Percentiles rank a stretch among this genome's conserved stretches.
Conservation (phyloP, 768 basidiomycete genomes). For the Cubamyces lactineus region DNA sequence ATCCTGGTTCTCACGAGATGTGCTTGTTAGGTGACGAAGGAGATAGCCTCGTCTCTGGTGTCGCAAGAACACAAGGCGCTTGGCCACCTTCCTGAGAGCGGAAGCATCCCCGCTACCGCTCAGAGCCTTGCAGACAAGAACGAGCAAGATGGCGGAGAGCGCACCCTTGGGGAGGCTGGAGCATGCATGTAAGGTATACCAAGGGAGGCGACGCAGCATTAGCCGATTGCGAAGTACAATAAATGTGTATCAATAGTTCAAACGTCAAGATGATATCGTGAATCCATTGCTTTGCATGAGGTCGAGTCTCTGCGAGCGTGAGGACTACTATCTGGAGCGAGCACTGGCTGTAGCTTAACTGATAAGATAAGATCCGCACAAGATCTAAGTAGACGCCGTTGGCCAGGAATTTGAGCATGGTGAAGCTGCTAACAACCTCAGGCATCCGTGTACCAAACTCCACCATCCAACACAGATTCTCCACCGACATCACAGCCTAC, state of each 20-base stretch:
- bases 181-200: not conserved
- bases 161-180: not conserved
- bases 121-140: constrained; percentile 30
- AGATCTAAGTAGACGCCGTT: too few relatives aligned
- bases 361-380: not conserved
- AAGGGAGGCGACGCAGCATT: not conserved
- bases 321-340: too few relatives aligned
- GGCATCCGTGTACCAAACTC: too few relatives aligned
- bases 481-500: too few relatives aligned
- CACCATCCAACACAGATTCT: too few relatives aligned
- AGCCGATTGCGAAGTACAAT: not conserved
- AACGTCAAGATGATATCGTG: not conserved
- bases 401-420: too few relatives aligned
- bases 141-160: constrained; percentile 20
- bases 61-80: constrained; percentile 28
- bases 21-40: constrained; percentile 21
- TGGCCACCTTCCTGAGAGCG: constrained; percentile 27
- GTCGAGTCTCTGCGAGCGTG: not conserved
- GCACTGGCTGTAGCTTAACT: too few relatives aligned
- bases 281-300: not conserved
- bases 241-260: not conserved
- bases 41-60: constrained; percentile 24
- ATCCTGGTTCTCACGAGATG: not conserved
- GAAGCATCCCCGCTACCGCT: constrained; percentile 27
- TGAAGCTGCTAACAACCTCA: too few relatives aligned